Percentiles rank a stretch among this genome's conserved stretches.
Evolutionary conservation across 352 stramenopile species (phyloP).

Genomic region (Phytophthora cryptogea): DNA sequence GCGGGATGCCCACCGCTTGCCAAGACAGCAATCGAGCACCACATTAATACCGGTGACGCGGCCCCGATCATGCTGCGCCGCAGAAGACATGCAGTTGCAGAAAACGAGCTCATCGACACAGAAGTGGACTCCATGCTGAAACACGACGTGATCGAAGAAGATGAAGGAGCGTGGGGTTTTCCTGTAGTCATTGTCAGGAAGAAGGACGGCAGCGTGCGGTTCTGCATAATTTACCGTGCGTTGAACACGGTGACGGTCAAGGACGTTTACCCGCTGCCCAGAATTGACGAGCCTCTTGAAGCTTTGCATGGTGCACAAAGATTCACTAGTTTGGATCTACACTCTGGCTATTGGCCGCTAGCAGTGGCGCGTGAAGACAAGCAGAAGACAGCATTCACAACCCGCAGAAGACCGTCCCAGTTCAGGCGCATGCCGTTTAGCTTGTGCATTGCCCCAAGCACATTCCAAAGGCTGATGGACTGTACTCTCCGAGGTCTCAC

Average conservation of each 20-base stretch:
- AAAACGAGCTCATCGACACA: slow-evolving; percentile 21
- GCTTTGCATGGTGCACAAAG: slow-evolving; percentile 1
- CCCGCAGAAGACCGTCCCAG: slow-evolving; percentile 13
- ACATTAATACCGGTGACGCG: slow-evolving; percentile 23
- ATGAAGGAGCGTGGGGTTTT: slow-evolving; percentile 23
- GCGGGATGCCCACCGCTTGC: slow-evolving; percentile 3
- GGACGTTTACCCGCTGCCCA: slow-evolving; percentile 26
- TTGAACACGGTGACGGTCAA: slow-evolving; percentile 18
- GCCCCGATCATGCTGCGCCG: slow-evolving; percentile 18
- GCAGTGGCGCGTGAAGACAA: slow-evolving; percentile 16
- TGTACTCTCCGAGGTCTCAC: slow-evolving; percentile 23
- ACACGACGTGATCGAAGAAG: slow-evolving; percentile 17
- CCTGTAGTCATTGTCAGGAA: slow-evolving; percentile 27
- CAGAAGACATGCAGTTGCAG: slow-evolving; percentile 1
- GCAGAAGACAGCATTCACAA: slow-evolving; percentile 26
- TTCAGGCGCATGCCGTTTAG: slow-evolving; percentile 35
- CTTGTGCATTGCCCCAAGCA: no score
- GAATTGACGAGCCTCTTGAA: slow-evolving; percentile 28
- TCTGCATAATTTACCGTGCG: slow-evolving; percentile 29
- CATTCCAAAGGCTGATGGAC: no score
- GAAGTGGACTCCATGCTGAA: slow-evolving; percentile 23
- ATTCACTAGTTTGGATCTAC: slow-evolving; percentile 20
- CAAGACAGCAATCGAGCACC: slow-evolving; percentile 3
- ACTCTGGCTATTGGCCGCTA: slow-evolving; percentile 17
- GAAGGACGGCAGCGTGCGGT: slow-evolving; percentile 24